phyloP scores from a whole-genome alignment of 139 green algal genomes.

The Parachlorella kessleri region DNA sequence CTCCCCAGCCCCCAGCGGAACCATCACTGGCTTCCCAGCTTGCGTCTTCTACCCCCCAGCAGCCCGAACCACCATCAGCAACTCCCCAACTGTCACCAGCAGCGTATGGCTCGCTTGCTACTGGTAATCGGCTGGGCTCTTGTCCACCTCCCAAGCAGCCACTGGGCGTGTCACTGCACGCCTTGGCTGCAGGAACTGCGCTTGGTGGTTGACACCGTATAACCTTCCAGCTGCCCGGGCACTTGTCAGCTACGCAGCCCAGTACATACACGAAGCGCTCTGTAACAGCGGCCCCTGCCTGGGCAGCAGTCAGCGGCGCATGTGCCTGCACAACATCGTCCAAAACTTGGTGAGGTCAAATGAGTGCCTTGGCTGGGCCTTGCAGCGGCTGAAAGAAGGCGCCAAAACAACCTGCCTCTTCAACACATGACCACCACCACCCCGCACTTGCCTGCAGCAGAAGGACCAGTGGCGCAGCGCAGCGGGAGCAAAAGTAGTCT shows the following conservation, averaged over 20 bases:
- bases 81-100: no score
- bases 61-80: background rate
- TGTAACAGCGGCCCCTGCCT: background rate
- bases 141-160: no score
- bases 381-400: no score
- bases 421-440: no score
- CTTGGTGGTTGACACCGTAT: slow-evolving; percentile 27
- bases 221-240: slow-evolving; percentile 53
- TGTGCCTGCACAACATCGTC: slow-evolving; percentile 48
- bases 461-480: slow-evolving; percentile 39
- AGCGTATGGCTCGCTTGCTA: no score
- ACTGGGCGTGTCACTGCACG: no score
- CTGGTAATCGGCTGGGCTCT: no score
- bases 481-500: background rate
- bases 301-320: slow-evolving; percentile 18
- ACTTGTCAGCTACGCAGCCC: slow-evolving; percentile 45
- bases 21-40: background rate
- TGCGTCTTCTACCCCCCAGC: background rate
- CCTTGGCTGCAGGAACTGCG: no score
- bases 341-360: no score
- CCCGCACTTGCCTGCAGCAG: slow-evolving; percentile 57
- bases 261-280: slow-evolving; percentile 50
- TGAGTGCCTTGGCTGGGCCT: no score
- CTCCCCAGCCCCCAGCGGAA: slow-evolving; percentile 6
- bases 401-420: background rate